Evolutionary conservation across 768 basidiomycete species (phyloP), one percentile per base, ranked within the genome.

Genomic region (Mycena alexandri): DNA sequence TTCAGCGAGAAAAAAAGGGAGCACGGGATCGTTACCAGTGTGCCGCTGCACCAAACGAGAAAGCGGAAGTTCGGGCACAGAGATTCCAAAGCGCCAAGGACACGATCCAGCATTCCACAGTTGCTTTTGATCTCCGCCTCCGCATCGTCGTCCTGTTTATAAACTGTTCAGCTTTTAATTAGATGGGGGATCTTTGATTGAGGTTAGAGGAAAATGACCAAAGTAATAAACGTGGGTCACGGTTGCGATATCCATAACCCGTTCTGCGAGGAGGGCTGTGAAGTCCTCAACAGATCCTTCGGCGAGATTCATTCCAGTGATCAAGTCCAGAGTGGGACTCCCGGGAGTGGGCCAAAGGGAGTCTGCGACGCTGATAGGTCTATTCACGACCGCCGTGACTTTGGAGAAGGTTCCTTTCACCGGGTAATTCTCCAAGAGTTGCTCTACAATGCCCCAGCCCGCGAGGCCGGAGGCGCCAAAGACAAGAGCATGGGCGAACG

Each of bases 161-260:
- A 65, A 3, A 47, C 68, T 69, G 44, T 41, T 8, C 5, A 24
- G 48, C 33, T n/a, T 3, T 25, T 0, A 14, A 42, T 38, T 10
- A 38, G 38, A 29, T n/a, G 29, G 29, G 29, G 6, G 33, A 22
- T 38, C 9, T 1, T 1, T 11, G 9, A 34, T 17, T 3, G 11
- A 4, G 9, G 29, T 25, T 0, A 11, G 46, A 59, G 9, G 14
- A 17, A n/a, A 57, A 6, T 11, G 34, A 65, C 68, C 68, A 16
- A 69, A 69, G 34, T 69, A 69, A 61, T 60, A 69, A 29, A 69
- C 68, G 21, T 69, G 68, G 9, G 68, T 64, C 8, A 69, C 52
- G 13, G 44, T 55, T 16, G 57, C 34, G 16, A 64, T 69, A 13
- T 61, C 62, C 17, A 61, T 50, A 11, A 69, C 47, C 19, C 53